A percentile compares a stretch with the other conserved stretches of the same genome.
phyloP scores from a whole-genome alignment of 805 yeast genomes.

The Torulaspora maleeae region DNA sequence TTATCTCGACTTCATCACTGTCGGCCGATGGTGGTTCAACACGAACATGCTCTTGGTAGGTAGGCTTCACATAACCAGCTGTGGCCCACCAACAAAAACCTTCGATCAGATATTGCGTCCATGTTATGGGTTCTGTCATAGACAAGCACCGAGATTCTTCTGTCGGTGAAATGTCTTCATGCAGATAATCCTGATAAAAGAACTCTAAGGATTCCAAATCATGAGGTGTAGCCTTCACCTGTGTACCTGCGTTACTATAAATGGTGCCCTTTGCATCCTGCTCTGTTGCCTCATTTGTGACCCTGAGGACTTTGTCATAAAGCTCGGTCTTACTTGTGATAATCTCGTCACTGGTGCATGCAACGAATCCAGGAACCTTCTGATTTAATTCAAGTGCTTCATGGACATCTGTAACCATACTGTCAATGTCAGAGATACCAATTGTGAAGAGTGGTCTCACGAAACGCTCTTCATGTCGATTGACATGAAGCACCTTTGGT shows the following conservation, averaged over 20 bases:
- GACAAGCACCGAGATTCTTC: conserved; percentile 7
- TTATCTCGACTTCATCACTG: conserved; percentile 11
- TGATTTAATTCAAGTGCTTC: conserved; percentile 6
- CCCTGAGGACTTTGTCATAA: conserved; percentile 25
- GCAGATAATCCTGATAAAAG: conserved; percentile 10
- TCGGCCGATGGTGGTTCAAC: not conserved
- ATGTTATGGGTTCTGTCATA: conserved; percentile 27
- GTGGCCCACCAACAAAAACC: conserved; percentile 30
- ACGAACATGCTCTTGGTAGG: conserved; percentile 19
- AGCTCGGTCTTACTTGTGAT: conserved; percentile 23
- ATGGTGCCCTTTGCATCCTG: conserved; percentile 14
- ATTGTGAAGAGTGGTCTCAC: conserved; percentile 22
- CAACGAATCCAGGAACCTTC: conserved; percentile 22
- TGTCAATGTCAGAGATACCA: conserved; percentile 22
- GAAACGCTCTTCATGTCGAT: conserved; percentile 8
- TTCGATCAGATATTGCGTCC: conserved; percentile 34
- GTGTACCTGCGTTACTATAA: conserved; percentile 11
- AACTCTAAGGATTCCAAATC: conserved; percentile 22
- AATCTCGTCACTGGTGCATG: conserved; percentile 34
- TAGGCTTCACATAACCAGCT: conserved; percentile 28
- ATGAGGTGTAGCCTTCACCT: conserved; percentile 28
- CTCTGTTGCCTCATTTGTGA: conserved; percentile 13
- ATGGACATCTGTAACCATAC: conserved; percentile 17
- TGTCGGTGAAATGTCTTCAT: conserved; percentile 17
- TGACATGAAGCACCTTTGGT: conserved; percentile 10